Conservation (phyloP, 1,139 yeast species). For the Hemisphaericaspora xylofermentans region DNA sequence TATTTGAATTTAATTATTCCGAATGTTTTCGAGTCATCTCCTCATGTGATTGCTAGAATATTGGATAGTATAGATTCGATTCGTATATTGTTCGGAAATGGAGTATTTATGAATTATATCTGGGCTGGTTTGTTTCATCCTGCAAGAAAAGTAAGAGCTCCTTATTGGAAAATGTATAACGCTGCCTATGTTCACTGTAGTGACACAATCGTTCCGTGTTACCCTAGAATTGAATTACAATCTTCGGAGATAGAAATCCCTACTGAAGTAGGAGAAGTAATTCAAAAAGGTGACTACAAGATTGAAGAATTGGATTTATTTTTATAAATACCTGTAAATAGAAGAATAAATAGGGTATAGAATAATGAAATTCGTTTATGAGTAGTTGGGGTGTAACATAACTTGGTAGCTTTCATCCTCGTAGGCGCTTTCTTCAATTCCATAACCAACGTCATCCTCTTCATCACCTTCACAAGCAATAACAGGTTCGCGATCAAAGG, state of each 20-base stretch:
- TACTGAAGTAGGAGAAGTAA: conserved; percentile 12
- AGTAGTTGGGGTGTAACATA: conserved; percentile 2
- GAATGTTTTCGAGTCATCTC: conserved; percentile 87
- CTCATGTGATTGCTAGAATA: conserved; percentile 85
- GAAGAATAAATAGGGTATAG: background rate
- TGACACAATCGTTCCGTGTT: conserved; percentile 80
- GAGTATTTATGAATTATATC: conserved; percentile 69
- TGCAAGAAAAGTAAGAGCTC: conserved; percentile 77
- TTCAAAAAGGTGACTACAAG: conserved; percentile 17
- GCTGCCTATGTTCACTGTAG: conserved; percentile 70
- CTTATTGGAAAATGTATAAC: conserved; percentile 87
- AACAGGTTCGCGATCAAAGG: conserved; percentile 30
- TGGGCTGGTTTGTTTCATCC: conserved; percentile 95
- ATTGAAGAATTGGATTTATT: conserved; percentile 41
- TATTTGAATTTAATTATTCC: conserved; percentile 76
- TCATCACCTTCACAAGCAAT: background rate
- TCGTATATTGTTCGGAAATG: conserved; percentile 73
- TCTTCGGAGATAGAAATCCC: too few relatives aligned
- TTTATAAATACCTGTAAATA: conserved; percentile 16
- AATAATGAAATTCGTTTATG: background rate
- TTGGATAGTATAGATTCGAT: conserved; percentile 79
- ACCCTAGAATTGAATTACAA: conserved; percentile 57
- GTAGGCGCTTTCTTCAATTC: conserved; percentile 11
- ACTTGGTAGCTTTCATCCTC: conserved; percentile 7
- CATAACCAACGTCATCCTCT: conserved; percentile 11